These are phyloP conservation scores for Gliomastix tumulicola DNA, from an alignment of 2,329 filamentous ascomycete species.

Conservation along the genomic window DNA sequence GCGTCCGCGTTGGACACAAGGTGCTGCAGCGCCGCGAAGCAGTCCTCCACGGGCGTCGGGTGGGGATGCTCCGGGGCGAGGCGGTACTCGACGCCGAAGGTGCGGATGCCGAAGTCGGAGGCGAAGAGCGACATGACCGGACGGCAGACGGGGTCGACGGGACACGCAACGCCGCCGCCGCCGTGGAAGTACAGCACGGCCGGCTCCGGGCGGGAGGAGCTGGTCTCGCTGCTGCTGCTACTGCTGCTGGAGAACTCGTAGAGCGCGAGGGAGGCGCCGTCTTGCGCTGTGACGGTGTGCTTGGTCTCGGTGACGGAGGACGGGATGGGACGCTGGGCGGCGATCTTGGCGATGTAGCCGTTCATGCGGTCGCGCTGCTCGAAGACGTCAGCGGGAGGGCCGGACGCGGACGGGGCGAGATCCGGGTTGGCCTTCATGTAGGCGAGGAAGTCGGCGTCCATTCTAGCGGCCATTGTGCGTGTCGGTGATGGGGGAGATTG, in stretches of 20 bases:
- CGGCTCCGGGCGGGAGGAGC: constrained; percentile 5
- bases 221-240: too few species aligned
- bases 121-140: constrained; percentile 15
- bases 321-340: too few species aligned
- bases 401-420: too few species aligned
- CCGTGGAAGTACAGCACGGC: constrained; percentile 30
- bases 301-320: background rate
- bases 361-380: too few species aligned
- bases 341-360: too few species aligned
- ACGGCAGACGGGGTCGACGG: constrained; percentile 13
- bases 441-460: too few species aligned
- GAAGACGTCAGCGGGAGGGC: too few species aligned
- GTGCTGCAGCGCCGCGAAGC: constrained; percentile 19
- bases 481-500: too few species aligned
- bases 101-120: constrained; percentile 17
- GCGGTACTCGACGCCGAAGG: constrained; percentile 32
- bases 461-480: too few species aligned
- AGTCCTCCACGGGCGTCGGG: constrained; percentile 26
- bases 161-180: constrained; percentile 27
- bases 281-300: background rate
- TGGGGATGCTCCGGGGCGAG: constrained; percentile 31
- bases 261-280: background rate
- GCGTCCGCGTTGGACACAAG: constrained; percentile 11
- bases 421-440: too few species aligned
- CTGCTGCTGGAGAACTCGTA: constrained; percentile 3